Evolutionary conservation across 495 filamentous ascomycete genomes (phyloP), one percentile per base, ranked within the genome.

Genomic region (Xylaria longipes): DNA sequence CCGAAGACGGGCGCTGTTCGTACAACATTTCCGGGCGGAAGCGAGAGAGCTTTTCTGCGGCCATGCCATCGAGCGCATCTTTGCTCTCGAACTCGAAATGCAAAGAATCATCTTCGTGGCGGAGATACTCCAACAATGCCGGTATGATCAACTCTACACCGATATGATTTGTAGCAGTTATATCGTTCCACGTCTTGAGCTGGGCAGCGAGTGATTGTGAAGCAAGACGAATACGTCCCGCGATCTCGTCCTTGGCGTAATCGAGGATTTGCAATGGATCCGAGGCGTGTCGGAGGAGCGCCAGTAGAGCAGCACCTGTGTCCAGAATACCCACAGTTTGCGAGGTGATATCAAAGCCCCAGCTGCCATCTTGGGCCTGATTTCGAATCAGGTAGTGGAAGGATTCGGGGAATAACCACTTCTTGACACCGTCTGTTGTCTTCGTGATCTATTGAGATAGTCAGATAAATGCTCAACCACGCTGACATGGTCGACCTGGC

Each of bases 131-230:
- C 7, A 83, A 67, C 1, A 78, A 58, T 12, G 70, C 43, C 4
- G 79, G 78, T 8, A 82, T 62, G 25, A 82, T 54, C 17, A 83
- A 68, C 71, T 82, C 80, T 64, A 81, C 81, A 0, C 77, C 80
- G 3, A 83, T 78, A 69, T 79, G 74, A n/a, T 71, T 64, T 6
- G 48, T 45, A 9, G 77, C 73, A 29, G 77, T 72, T 73, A 75
- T 79, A 14, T 69, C 48, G 12, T 43, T 43, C 41, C 41, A 43
- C 12, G 41, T 43, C 41, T 43, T 43, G 41, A 43, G 41, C 12
- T 43, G 71, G 22, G 15, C 80, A 62, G 45, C 69, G 58, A 8
- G 15, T 50, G 41, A 75, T 70, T 9, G 79, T 54, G 45, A 62
- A 75, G 29, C 14, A 31, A 25, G 65, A 25, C 46, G 65, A 22